phyloP scores from a whole-genome alignment of 805 yeast genomes.

The Metschnikowia rubicola region DNA sequence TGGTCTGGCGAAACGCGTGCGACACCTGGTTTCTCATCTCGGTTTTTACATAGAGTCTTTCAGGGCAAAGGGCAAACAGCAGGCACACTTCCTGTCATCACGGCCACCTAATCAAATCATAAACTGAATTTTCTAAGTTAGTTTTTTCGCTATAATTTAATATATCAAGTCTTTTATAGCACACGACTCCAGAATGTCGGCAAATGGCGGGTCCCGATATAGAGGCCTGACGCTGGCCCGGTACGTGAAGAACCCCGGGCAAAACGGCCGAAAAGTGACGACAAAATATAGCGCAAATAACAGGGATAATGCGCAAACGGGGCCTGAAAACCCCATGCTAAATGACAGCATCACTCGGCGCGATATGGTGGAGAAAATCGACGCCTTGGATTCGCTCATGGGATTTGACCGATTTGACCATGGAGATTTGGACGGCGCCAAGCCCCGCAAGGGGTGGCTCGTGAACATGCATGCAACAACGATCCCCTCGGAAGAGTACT shows the following conservation, averaged over 20 bases:
- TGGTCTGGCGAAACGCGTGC: not conserved
- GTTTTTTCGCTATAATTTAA: not conserved
- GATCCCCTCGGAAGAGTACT: constrained; percentile 52
- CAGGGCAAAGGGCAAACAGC: too few species aligned
- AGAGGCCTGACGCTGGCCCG: constrained; percentile 53
- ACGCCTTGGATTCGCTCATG: constrained; percentile 73
- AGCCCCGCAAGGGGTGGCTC: constrained; percentile 78
- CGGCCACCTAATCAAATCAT: not conserved
- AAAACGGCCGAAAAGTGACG: constrained; percentile 8
- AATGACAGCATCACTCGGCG: constrained; percentile 40
- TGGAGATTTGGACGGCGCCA: constrained; percentile 54
- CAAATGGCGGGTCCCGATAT: constrained; percentile 1
- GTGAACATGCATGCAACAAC: constrained; percentile 90
- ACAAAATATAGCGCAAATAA: constrained; percentile 12
- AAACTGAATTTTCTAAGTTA: not conserved
- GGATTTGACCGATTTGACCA: constrained; percentile 80
- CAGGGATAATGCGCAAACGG: constrained; percentile 14
- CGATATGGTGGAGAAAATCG: constrained; percentile 57
- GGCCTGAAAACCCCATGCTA: constrained; percentile 31
- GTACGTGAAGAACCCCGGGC: constrained; percentile 42
- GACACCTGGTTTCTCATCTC: too few species aligned
- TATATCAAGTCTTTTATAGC: not conserved
- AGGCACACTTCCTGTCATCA: too few species aligned
- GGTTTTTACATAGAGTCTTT: too few species aligned
- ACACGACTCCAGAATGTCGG: constrained; percentile 2